phyloP scores from a whole-genome alignment of 345 rosid species.

The Moringa oleifera region DNA sequence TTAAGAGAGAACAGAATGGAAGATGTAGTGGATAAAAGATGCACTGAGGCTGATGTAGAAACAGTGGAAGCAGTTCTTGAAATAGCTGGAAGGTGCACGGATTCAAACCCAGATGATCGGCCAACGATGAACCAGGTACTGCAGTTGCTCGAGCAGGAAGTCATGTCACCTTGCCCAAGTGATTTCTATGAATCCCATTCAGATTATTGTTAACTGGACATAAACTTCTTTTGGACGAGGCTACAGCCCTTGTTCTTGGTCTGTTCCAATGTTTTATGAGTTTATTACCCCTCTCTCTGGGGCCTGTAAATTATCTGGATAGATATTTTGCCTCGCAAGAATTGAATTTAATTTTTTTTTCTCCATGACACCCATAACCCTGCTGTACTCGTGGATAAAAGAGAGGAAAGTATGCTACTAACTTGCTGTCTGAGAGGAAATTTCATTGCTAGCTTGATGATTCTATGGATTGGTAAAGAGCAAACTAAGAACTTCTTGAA shows the following conservation, averaged over 20 bases:
- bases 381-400: no score
- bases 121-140: constrained; percentile 84
- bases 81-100: constrained; percentile 77
- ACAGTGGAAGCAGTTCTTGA: constrained; percentile 75
- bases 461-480: no score
- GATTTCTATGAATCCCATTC: constrained; percentile 89
- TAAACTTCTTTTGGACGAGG: no score
- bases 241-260: no score
- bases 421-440: no score
- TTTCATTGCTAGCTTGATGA: no score
- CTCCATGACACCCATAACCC: no score
- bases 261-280: no score
- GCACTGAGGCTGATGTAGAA: constrained; percentile 55
- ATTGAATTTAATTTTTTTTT: neutral
- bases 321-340: neutral
- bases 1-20: constrained; percentile 70
- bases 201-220: constrained; percentile 41
- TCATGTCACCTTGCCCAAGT: constrained; percentile 84
- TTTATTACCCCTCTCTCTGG: no score
- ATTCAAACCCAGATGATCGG: constrained; percentile 70
- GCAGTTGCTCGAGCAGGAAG: constrained; percentile 91
- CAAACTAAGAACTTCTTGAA: no score
- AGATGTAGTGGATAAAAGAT: constrained; percentile 65
- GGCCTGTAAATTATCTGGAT: constrained; percentile 4
- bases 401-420: no score